Conservation (phyloP, 768 basidiomycete species). For the Tephrocybe sp. region DNA sequence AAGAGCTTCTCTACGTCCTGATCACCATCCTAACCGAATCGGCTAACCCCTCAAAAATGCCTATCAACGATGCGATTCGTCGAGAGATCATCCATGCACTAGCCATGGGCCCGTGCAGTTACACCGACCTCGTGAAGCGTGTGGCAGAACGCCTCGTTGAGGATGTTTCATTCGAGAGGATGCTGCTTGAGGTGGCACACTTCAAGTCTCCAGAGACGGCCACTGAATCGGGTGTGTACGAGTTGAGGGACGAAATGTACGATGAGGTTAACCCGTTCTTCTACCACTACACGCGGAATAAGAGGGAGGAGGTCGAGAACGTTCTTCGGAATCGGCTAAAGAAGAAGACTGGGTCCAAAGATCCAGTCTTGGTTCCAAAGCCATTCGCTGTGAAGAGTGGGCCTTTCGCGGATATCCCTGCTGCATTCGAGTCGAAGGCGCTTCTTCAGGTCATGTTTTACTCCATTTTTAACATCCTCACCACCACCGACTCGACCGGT, state of each 20-base stretch:
- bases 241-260: constrained; percentile 79
- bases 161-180: constrained; percentile 76
- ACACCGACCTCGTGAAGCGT: constrained; percentile 88
- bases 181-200: constrained; percentile 74
- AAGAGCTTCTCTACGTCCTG: constrained; percentile 86
- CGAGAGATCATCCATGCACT: constrained; percentile 91
- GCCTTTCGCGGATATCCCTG: constrained; percentile 67
- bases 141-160: constrained; percentile 90
- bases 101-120: constrained; percentile 83
- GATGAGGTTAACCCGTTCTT: constrained; percentile 95
- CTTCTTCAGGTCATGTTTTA: constrained; percentile 85
- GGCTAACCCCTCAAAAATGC: constrained; percentile 68
- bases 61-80: constrained; percentile 62
- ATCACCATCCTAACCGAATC: constrained; percentile 86
- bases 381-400: constrained; percentile 62
- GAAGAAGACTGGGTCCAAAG: constrained; percentile 59
- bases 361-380: constrained; percentile 77
- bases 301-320: constrained; percentile 87
- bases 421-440: constrained; percentile 66
- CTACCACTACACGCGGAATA: constrained; percentile 93
- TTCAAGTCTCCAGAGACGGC: constrained; percentile 81
- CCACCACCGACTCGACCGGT: constrained; percentile 58
- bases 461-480: constrained; percentile 72
- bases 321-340: constrained; percentile 66
- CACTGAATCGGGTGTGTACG: constrained; percentile 83